phyloP scores from a whole-genome alignment of 768 basidiomycete genomes.

The Macrolepiota dolichaula region DNA sequence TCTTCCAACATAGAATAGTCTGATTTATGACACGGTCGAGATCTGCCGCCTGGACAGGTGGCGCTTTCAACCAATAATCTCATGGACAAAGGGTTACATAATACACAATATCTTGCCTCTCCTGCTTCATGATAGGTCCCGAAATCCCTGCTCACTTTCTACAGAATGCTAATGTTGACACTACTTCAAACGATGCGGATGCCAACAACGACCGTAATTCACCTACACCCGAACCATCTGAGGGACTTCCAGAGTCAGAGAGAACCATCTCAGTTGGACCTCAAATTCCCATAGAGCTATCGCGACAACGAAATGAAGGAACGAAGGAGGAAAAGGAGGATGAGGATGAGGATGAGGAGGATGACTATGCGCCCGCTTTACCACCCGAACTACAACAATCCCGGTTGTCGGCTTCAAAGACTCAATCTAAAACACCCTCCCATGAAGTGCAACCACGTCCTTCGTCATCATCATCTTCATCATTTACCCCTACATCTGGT shows the following conservation, averaged over 20 bases:
- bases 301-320: not conserved
- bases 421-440: not conserved
- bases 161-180: not conserved
- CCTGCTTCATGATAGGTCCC: slow-evolving; percentile 12
- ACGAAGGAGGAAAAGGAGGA: not conserved
- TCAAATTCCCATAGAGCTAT: not conserved
- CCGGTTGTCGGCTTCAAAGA: not conserved
- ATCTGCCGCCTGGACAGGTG: too few relatives aligned
- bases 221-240: not conserved
- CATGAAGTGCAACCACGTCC: not conserved
- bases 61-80: too few relatives aligned
- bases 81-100: not conserved
- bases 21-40: not conserved
- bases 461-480: not conserved
- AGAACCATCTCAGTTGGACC: not conserved
- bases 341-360: slow-evolving; percentile 8
- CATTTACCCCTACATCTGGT: not conserved
- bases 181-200: not conserved
- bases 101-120: not conserved
- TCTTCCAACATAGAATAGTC: not conserved
- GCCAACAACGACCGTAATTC: not conserved
- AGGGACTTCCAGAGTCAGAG: not conserved
- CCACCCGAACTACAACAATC: slow-evolving; percentile 6
- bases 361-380: slow-evolving; percentile 1
- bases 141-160: slow-evolving; percentile 15